Evolutionary conservation across 257 asterid species (phyloP).

Genomic region (Jacaranda copaia): DNA sequence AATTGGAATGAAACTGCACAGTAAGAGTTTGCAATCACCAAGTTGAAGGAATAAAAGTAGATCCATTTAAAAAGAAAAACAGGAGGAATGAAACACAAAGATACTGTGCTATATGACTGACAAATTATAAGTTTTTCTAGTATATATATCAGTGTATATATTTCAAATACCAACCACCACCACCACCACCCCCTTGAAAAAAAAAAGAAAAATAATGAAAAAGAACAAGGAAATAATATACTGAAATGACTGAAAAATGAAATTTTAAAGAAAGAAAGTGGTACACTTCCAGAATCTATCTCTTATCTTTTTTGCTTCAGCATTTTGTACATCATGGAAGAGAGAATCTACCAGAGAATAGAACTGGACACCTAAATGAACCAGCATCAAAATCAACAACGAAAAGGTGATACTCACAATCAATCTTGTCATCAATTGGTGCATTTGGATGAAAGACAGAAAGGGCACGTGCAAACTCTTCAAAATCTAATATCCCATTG

Average conservation of each 20-base stretch:
- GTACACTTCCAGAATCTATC: neutral
- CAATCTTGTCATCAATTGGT: slow-evolving; percentile 69
- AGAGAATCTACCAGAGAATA: slow-evolving; percentile 1
- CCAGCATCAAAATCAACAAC: slow-evolving; percentile 3
- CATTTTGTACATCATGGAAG: neutral
- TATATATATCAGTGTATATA: neutral
- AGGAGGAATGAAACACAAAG: neutral
- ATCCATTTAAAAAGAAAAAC: neutral
- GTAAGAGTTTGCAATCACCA: slow-evolving; percentile 27
- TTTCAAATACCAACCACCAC: neutral
- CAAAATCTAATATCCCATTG: slow-evolving; percentile 73
- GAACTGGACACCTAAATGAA: slow-evolving; percentile 1
- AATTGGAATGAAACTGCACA: slow-evolving; percentile 75
- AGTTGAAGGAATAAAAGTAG: slow-evolving; percentile 21
- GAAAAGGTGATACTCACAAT: slow-evolving; percentile 50
- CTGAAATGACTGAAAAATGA: neutral
- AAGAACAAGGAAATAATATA: too few relatives aligned
- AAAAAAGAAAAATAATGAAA: neutral
- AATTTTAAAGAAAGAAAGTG: neutral
- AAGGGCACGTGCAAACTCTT: slow-evolving; percentile 75
- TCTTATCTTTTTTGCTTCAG: slow-evolving; percentile 7
- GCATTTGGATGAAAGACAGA: slow-evolving; percentile 85
- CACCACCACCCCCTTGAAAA: neutral
- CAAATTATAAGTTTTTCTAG: neutral
- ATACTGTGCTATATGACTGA: neutral